Evolutionary conservation across 129 eudicot species (phyloP).

Genomic region (Mikania micrantha): DNA sequence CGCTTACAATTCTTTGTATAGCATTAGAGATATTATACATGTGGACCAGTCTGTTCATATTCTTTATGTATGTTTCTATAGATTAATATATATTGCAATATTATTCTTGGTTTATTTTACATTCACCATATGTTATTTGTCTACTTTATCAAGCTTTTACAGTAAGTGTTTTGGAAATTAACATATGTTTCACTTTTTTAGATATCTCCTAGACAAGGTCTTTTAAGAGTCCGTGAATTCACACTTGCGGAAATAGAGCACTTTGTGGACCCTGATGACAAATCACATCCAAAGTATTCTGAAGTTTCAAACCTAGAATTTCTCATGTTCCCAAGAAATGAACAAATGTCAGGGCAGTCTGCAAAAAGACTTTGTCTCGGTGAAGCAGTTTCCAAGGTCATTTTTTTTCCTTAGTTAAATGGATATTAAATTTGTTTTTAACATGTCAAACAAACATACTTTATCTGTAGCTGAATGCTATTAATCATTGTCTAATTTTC

Average conservation of each 20-base stretch:
- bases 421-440: neutral
- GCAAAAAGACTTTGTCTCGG: slow-evolving; percentile 44
- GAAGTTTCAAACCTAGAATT: slow-evolving; percentile 50
- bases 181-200: slow-evolving; percentile 9
- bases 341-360: slow-evolving; percentile 47
- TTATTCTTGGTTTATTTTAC: neutral
- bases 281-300: slow-evolving; percentile 54
- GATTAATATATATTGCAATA: no score
- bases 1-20: neutral
- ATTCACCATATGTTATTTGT: neutral
- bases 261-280: slow-evolving; percentile 59
- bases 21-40: neutral
- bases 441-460: neutral
- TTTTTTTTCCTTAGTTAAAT: neutral
- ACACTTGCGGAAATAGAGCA: slow-evolving; percentile 70
- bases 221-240: slow-evolving; percentile 58
- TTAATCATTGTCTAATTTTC: neutral
- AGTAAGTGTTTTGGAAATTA: neutral
- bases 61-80: no score
- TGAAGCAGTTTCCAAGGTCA: slow-evolving; percentile 51
- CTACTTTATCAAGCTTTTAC: neutral
- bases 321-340: slow-evolving; percentile 68
- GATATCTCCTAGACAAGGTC: slow-evolving; percentile 74
- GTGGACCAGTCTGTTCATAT: no score
- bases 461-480: neutral